These are phyloP conservation scores for Leucocoprinus birnbaumii DNA, from an alignment of 768 basidiomycete species.

Conservation along the genomic window DNA sequence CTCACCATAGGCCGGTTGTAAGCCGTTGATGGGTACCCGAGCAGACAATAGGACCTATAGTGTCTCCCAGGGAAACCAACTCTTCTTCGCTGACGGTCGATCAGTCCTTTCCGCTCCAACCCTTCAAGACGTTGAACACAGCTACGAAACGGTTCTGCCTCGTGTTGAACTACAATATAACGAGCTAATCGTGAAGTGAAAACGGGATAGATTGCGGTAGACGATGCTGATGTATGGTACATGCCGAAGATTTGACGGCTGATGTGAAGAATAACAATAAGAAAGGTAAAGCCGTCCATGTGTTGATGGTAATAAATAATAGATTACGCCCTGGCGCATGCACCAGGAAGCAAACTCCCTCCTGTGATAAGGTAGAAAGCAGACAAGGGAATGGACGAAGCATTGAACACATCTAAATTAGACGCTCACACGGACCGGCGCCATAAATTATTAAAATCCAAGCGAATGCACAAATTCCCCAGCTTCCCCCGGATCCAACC, in stretches of 20 bases:
- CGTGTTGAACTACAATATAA: neutral
- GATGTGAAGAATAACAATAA: neutral
- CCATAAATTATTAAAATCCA: neutral
- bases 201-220: no score
- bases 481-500: slow-evolving; percentile 9
- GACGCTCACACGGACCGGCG: neutral
- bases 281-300: neutral
- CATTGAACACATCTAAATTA: neutral
- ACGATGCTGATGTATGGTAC: neutral
- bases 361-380: neutral
- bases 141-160: neutral
- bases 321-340: no score
- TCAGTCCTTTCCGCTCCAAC: no score
- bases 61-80: neutral
- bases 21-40: neutral
- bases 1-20: neutral
- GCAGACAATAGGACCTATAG: neutral
- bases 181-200: neutral
- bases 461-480: slow-evolving; percentile 11
- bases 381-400: neutral
- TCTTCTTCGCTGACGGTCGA: no score
- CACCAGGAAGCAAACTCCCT: neutral
- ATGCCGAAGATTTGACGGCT: neutral
- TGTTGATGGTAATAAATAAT: neutral
- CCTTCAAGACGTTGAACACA: no score